These are phyloP conservation scores for Coemansia sp. DNA, from an alignment of 192 early-diverging fungal species.

Conservation along the genomic window DNA sequence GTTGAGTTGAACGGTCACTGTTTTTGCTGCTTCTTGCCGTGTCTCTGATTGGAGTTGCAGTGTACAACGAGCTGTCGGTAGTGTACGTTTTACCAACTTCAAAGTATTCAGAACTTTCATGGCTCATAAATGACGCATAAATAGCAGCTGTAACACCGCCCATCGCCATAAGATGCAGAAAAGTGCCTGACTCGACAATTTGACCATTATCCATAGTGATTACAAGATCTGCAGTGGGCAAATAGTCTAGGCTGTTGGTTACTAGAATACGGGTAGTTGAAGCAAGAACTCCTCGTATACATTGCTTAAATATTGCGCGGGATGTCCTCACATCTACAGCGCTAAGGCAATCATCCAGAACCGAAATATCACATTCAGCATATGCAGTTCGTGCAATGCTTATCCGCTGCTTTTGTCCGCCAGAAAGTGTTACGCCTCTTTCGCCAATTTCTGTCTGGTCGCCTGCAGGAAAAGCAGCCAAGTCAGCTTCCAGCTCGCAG, in stretches of 20 bases:
- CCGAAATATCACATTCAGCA: constrained; percentile 63
- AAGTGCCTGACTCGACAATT: constrained; percentile 58
- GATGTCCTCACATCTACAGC: constrained; percentile 58
- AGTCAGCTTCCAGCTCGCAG: constrained; percentile 71
- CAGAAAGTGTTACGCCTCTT: constrained; percentile 63
- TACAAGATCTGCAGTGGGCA: constrained; percentile 52
- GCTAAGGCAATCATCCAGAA: constrained; percentile 80
- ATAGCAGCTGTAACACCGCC: constrained; percentile 40
- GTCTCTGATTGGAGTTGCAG: constrained; percentile 33
- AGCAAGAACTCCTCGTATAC: constrained; percentile 35
- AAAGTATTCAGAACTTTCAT: background rate
- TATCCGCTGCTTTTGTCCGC: constrained; percentile 75
- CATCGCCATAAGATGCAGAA: constrained; percentile 53
- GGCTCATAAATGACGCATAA: constrained; percentile 41
- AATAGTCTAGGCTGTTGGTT: constrained; percentile 55
- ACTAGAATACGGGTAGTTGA: constrained; percentile 68
- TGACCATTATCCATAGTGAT: constrained; percentile 49
- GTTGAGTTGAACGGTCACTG: background rate
- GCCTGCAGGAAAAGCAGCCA: constrained; percentile 62
- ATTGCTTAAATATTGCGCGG: constrained; percentile 54
- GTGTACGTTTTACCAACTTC: constrained; percentile 3
- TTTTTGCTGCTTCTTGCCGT: background rate
- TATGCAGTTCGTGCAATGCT: constrained; percentile 81
- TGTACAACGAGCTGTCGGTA: constrained; percentile 40
- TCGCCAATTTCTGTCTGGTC: constrained; percentile 73